Base-by-base conservation (phyloP, 345 rosid genomes). In the Fremontodendron californicum region DNA sequence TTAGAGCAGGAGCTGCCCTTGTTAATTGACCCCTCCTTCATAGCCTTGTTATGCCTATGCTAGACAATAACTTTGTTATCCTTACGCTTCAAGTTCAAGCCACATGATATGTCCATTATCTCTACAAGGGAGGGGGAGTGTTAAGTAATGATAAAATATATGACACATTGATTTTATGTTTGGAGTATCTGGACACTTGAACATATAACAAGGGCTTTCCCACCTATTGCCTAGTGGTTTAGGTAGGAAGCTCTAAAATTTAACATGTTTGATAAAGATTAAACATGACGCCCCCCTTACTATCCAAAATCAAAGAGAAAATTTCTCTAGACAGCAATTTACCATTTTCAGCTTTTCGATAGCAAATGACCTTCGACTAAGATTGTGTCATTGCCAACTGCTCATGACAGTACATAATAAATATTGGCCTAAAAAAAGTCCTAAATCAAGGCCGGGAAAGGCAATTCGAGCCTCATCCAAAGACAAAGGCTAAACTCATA, bases 81-180 rank as follows among this genome's bases (percentile, higher is more conserved):
- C 40, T 29, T 15, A 5, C 9, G 1, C 10, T 13, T 61, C n/a
- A 31, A 29, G n/a, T 31, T 61, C n/a, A 61, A 61, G 19, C 40
- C 66, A 61, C 39, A 16, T 19, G 18, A 39, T n/a, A n/a, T 39
- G 49, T 33, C 92, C 92, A 66, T 86, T 73, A 25, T 85, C 85
- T 87, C 69, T 23, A 4, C 8, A 12, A 11, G 21, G 42, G 43
- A 33, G 68, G 23, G 42, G 18, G 16, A 35, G 25, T 35, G 5
- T 16, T 63, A 33, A 63, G 5, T 35, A 16, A 63, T 33, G 25
- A 35, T 16, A 35, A 63, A 37, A 35, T 18, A 16, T 3, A 58
- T 58, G 13, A 16, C 12, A 63, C 23, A 3, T 35, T 63, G 13
- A 63, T 60, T 13, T 60, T 12, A 63, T 16, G 21, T 63, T 7